Evolutionary conservation across 2,329 filamentous ascomycete species (phyloP).

Genomic region (Botrytis hyacinthi): DNA sequence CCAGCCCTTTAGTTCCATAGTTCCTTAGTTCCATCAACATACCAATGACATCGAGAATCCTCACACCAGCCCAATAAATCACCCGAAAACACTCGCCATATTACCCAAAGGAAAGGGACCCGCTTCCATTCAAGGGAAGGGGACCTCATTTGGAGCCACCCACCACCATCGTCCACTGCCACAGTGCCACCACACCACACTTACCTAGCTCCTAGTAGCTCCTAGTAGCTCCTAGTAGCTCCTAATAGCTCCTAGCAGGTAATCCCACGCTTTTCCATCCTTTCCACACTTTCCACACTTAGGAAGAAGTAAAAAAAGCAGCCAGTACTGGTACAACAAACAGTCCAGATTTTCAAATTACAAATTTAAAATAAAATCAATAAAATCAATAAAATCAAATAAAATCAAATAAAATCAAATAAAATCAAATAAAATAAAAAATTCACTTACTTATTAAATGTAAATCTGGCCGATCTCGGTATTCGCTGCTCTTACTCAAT

Average conservation of each 20-base stretch:
- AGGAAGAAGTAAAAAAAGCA: background rate
- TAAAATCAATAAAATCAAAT: background rate
- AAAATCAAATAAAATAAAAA: background rate
- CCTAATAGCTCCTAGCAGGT: no score
- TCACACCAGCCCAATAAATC: background rate
- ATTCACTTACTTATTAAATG: background rate
- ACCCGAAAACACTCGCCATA: background rate
- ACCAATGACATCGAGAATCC: background rate
- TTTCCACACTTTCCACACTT: background rate
- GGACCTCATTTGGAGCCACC: background rate
- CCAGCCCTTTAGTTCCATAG: background rate
- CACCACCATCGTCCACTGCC: background rate
- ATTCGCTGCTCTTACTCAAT: slow-evolving; percentile 4
- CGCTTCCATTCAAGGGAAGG: slow-evolving; percentile 3
- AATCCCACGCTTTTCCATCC: background rate
- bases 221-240: no score
- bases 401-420: background rate
- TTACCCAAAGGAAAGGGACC: background rate
- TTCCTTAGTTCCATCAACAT: background rate
- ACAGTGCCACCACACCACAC: background rate
- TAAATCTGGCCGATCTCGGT: background rate
- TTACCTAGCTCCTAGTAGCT: no score
- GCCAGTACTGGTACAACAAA: background rate
- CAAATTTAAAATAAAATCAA: background rate
- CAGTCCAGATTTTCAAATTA: no score